These are phyloP conservation scores for Dryas alaskensis DNA, from an alignment of 306 rosid genomes.

Conservation along the genomic window DNA sequence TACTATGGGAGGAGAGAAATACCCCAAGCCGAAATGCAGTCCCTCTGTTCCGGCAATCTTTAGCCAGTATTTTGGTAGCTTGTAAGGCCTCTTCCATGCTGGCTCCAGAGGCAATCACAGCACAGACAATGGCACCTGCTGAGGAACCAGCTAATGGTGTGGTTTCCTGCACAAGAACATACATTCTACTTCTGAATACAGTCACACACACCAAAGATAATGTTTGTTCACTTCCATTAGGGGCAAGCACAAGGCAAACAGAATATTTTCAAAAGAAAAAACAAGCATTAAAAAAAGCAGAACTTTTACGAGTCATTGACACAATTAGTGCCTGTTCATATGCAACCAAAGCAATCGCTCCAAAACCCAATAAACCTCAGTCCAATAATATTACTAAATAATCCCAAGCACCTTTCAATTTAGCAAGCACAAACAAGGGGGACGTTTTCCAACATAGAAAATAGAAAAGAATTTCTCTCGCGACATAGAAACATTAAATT, in stretches of 20 bases:
- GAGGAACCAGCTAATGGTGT: conserved; percentile 98
- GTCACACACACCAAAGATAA: background rate
- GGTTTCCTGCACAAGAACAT: conserved; percentile 56
- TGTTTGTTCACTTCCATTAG: background rate
- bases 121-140: conserved; percentile 96
- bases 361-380: background rate
- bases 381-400: background rate
- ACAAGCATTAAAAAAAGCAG: too few species aligned
- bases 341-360: background rate
- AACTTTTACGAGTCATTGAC: background rate
- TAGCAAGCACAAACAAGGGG: background rate
- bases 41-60: conserved; percentile 80
- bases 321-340: background rate
- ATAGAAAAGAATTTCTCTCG: too few species aligned
- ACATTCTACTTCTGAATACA: conserved; percentile 3
- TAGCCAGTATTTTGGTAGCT: conserved; percentile 86
- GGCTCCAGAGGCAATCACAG: conserved; percentile 87
- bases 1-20: conserved; percentile 24
- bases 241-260: background rate
- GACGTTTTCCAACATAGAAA: background rate
- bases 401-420: background rate
- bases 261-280: too few species aligned
- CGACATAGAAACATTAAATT: too few species aligned
- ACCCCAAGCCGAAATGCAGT: conserved; percentile 99
- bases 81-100: conserved; percentile 76